A percentile compares a stretch with the other conserved stretches of the same genome.
phyloP scores from a whole-genome alignment of 176 grass and related monocot species.

The Hordeum marinum region DNA sequence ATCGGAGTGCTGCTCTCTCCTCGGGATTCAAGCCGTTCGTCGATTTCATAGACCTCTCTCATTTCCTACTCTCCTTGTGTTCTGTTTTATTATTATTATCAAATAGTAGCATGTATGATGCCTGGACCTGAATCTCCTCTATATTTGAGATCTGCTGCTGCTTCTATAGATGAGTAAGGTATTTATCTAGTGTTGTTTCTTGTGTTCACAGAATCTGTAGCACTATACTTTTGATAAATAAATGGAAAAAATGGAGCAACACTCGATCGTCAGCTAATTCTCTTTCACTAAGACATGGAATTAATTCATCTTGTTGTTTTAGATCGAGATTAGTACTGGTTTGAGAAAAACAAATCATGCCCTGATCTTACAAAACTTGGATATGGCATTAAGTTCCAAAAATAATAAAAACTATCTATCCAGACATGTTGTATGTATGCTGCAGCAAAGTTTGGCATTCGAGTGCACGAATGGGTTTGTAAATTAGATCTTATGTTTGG shows the following conservation, averaged over 20 bases:
- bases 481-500: not conserved
- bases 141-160: not conserved
- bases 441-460: not conserved
- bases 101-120: not conserved
- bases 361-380: not conserved
- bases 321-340: not conserved
- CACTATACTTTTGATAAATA: not conserved
- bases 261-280: not conserved
- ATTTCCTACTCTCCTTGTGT: not conserved
- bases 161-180: not conserved
- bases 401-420: not conserved
- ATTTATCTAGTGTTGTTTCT: not conserved
- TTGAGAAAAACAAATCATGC: not conserved
- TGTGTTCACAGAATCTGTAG: not conserved
- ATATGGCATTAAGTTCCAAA: not conserved
- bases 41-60: not conserved
- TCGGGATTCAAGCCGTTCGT: slow-evolving; percentile 36
- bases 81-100: not conserved
- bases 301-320: not conserved
- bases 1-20: not conserved
- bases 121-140: not conserved
- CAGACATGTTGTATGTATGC: not conserved
- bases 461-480: not conserved
- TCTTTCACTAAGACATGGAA: not conserved
- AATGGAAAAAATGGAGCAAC: not conserved